phyloP scores from a whole-genome alignment of 75 land plant genomes.

The Cunninghamia lanceolata region DNA sequence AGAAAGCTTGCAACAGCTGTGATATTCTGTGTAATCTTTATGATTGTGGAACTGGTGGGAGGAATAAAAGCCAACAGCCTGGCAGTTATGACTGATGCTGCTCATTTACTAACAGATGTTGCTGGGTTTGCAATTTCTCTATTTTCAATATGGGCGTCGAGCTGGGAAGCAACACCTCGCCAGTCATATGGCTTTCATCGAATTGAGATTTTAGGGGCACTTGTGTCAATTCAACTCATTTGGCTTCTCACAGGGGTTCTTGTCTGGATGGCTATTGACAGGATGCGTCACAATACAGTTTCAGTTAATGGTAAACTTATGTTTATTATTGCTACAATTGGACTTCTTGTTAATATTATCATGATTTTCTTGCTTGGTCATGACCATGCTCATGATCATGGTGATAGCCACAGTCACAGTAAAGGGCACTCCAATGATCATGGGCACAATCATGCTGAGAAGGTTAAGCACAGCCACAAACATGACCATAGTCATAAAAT shows the following conservation, averaged over 20 bases:
- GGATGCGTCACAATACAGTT: slow-evolving; percentile 49
- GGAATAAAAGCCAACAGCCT: slow-evolving; percentile 89
- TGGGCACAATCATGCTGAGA: slow-evolving; percentile 27
- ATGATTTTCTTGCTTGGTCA: slow-evolving; percentile 89
- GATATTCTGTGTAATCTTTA: slow-evolving; percentile 69
- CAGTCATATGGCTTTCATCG: slow-evolving; percentile 88
- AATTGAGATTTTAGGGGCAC: slow-evolving; percentile 83
- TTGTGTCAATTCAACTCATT: slow-evolving; percentile 83
- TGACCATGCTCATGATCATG: slow-evolving; percentile 47
- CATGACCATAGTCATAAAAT: slow-evolving; percentile 8
- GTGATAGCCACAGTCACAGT: slow-evolving; percentile 24
- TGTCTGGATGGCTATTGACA: slow-evolving; percentile 76
- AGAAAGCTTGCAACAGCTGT: slow-evolving; percentile 74
- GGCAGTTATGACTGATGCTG: slow-evolving; percentile 94
- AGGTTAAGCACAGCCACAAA: slow-evolving; percentile 26
- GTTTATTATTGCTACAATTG: slow-evolving; percentile 79
- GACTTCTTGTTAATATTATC: slow-evolving; percentile 71
- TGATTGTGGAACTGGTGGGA: slow-evolving; percentile 78
- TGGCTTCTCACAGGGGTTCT: slow-evolving; percentile 93
- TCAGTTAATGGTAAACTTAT: slow-evolving; percentile 76
- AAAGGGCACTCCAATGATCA: slow-evolving; percentile 14
- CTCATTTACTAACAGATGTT: slow-evolving; percentile 92
- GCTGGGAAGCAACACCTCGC: slow-evolving; percentile 93
- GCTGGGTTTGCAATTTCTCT: slow-evolving; percentile 91
- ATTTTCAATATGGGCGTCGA: slow-evolving; percentile 87